Evolutionary conservation across 208 protist genomes (phyloP).

Genomic region (Trypanosomatidae sp.): DNA sequence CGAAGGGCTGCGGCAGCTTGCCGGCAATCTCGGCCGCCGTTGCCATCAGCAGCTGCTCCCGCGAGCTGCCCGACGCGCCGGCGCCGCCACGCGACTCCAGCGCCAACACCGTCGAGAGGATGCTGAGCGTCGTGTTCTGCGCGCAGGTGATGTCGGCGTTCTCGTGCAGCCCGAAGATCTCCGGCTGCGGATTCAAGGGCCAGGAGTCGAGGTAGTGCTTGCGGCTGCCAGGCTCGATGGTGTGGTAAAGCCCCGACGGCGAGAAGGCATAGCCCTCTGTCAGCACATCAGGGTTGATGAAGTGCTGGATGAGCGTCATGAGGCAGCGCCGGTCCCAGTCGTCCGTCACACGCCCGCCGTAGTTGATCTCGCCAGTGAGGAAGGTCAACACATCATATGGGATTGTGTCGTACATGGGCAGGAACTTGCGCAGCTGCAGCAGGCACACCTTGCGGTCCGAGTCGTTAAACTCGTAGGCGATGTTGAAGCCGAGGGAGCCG

Average conservation of each 20-base stretch:
- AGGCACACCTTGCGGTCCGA: conserved; percentile 94
- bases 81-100: conserved; percentile 72
- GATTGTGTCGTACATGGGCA: conserved; percentile 89
- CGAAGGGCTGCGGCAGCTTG: conserved; percentile 87
- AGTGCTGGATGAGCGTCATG: conserved; percentile 95
- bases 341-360: conserved; percentile 97
- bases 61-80: conserved; percentile 34
- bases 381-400: conserved; percentile 95
- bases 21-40: conserved; percentile 82
- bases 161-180: conserved; percentile 97
- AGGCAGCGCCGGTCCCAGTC: conserved; percentile 96
- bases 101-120: conserved; percentile 82
- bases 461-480: conserved; percentile 97
- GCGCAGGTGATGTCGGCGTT: conserved; percentile 98
- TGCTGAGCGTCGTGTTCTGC: conserved; percentile 74
- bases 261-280: conserved; percentile 90
- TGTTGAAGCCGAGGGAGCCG: conserved; percentile 96
- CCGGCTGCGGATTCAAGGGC: conserved; percentile 93
- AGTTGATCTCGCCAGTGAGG: conserved; percentile 96
- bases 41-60: conserved; percentile 74
- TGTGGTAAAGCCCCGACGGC: conserved; percentile 87
- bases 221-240: conserved; percentile 85
- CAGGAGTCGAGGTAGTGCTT: conserved; percentile 84
- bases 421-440: conserved; percentile 92
- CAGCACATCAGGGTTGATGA: conserved; percentile 88